Evolutionary conservation across 2,329 filamentous ascomycete species (phyloP).

Genomic region (Alternaria panax): DNA sequence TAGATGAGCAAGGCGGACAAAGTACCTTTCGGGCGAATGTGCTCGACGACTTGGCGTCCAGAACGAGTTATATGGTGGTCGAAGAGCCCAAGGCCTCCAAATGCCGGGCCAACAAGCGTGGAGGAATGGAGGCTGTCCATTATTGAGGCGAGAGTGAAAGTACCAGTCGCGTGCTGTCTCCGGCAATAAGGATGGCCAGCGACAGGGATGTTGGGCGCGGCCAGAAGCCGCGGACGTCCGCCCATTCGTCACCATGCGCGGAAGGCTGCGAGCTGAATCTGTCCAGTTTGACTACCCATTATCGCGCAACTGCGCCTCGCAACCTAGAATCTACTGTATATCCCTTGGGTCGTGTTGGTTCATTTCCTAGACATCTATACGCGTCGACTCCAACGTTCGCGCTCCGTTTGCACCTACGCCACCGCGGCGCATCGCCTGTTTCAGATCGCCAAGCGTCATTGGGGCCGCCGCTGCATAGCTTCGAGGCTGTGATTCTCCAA

Average conservation of each 20-base stretch:
- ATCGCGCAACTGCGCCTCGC: conserved; percentile 6
- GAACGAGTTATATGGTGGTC: too few relatives aligned
- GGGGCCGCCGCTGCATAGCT: conserved; percentile 36
- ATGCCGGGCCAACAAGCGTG: too few relatives aligned
- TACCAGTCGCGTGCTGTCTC: background rate
- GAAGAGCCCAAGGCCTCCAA: too few relatives aligned
- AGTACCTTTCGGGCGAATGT: too few relatives aligned
- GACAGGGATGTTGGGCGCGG: conserved; percentile 12
- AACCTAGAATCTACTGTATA: background rate
- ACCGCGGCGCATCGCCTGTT: conserved; percentile 39
- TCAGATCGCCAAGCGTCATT: conserved; percentile 41
- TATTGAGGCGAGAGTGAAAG: background rate
- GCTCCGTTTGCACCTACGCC: conserved; percentile 1
- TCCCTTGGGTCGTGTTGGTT: background rate
- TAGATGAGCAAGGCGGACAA: too few relatives aligned
- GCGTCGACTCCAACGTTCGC: background rate
- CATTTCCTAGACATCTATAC: background rate
- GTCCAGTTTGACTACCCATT: conserved; percentile 9
- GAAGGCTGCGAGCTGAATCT: conserved; percentile 16
- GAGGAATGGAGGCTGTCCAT: background rate
- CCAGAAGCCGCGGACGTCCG: conserved; percentile 17
- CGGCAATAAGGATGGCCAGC: conserved; percentile 1
- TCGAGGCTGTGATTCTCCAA: conserved; percentile 41
- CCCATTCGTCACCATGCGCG: conserved; percentile 20
- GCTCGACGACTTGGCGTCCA: too few relatives aligned